phyloP scores from a whole-genome alignment of 768 basidiomycete species.

The Tricholoma sp. region DNA sequence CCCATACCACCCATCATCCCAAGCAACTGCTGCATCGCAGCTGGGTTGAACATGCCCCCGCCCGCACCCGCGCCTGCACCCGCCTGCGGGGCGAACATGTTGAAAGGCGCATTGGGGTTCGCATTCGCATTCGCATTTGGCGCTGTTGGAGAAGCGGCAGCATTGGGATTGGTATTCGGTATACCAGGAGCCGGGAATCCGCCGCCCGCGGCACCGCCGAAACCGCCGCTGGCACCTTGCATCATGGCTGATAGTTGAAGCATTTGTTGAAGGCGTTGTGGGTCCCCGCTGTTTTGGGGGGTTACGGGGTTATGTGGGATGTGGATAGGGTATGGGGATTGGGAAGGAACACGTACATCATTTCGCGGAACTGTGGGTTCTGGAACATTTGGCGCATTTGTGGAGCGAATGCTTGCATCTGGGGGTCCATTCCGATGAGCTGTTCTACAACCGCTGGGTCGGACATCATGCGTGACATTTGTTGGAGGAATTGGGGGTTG shows the following conservation, averaged over 20 bases:
- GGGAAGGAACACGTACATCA: slow-evolving; percentile 53
- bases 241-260: slow-evolving; percentile 65
- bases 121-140: slow-evolving; percentile 11
- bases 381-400: slow-evolving; percentile 77
- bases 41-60: slow-evolving; percentile 29
- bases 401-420: slow-evolving; percentile 69
- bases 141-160: not conserved
- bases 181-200: slow-evolving; percentile 60
- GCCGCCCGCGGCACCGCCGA: slow-evolving; percentile 20
- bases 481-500: slow-evolving; percentile 76
- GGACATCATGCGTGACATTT: slow-evolving; percentile 83
- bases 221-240: slow-evolving; percentile 20
- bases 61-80: slow-evolving; percentile 18
- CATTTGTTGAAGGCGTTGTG: slow-evolving; percentile 69
- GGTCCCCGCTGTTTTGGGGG: slow-evolving; percentile 54
- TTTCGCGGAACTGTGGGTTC: slow-evolving; percentile 65
- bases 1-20: slow-evolving; percentile 22
- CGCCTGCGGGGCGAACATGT: slow-evolving; percentile 9
- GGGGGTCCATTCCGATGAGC: slow-evolving; percentile 77
- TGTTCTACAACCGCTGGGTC: slow-evolving; percentile 89
- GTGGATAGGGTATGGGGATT: too few relatives aligned
- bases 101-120: slow-evolving; percentile 18
- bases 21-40: slow-evolving; percentile 41
- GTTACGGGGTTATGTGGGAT: too few relatives aligned
- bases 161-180: slow-evolving; percentile 32